A percentile compares a stretch with the other conserved stretches of the same genome.
These are phyloP conservation scores for Solanum pimpinellifolium DNA, from an alignment of 257 asterid genomes.

Conservation along the genomic window DNA sequence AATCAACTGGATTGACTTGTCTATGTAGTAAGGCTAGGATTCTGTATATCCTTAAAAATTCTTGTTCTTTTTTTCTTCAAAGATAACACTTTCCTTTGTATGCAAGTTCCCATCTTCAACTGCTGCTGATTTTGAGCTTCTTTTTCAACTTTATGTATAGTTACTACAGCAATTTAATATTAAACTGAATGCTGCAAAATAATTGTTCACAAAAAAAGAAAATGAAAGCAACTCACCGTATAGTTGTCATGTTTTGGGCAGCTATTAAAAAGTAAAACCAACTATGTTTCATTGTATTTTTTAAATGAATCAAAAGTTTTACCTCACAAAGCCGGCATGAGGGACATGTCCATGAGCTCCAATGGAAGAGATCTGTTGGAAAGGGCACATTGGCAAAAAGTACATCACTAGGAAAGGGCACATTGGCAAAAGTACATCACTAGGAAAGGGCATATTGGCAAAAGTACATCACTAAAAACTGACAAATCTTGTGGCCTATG, in stretches of 20 bases:
- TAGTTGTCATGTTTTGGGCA: background rate
- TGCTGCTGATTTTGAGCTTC: background rate
- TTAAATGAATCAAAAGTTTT: constrained; percentile 8
- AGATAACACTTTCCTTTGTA: background rate
- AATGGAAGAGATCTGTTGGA: constrained; percentile 87
- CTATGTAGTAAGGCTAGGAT: background rate
- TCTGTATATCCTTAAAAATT: background rate
- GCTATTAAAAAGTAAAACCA: background rate
- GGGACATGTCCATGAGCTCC: constrained; percentile 98
- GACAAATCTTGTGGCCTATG: background rate
- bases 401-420: background rate
- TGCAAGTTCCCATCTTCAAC: background rate
- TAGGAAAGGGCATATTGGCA: constrained; percentile 6
- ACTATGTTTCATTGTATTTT: background rate
- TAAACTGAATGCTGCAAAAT: background rate
- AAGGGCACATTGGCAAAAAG: constrained; percentile 4
- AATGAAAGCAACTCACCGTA: background rate
- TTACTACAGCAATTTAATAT: background rate
- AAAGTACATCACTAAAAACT: background rate
- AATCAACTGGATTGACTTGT: background rate
- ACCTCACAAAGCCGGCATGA: constrained; percentile 97
- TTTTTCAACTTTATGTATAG: background rate
- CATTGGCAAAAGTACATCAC: background rate
- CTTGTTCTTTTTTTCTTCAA: background rate
- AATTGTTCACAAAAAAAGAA: background rate